A percentile compares a stretch with the other conserved stretches of the same genome.
Evolutionary conservation across 352 stramenopile species (phyloP).

Genomic region (Halophytophthora batemanensis): DNA sequence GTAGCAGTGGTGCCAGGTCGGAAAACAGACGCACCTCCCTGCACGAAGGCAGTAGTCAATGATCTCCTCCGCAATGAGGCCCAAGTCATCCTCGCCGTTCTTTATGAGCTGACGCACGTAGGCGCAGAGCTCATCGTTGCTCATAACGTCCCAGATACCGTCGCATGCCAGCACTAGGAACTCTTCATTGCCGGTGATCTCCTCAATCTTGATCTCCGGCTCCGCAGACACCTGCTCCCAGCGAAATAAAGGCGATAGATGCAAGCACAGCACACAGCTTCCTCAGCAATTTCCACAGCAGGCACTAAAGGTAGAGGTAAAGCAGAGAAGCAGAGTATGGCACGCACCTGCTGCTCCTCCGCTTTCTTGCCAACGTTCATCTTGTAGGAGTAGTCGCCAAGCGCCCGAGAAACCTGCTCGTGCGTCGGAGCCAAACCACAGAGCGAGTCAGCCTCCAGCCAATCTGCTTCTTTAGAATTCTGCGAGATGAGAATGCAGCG

Average conservation of each 20-base stretch:
- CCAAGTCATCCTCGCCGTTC: constrained; percentile 63
- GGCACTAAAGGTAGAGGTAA: not conserved
- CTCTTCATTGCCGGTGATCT: constrained; percentile 80
- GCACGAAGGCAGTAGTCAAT: constrained; percentile 70
- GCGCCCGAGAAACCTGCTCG: constrained; percentile 66
- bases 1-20: constrained; percentile 2
- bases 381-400: constrained; percentile 85
- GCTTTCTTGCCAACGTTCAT: constrained; percentile 45
- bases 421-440: no score
- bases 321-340: no score
- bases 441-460: no score
- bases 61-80: constrained; percentile 78
- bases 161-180: constrained; percentile 92
- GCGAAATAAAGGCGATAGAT: not conserved
- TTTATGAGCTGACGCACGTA: constrained; percentile 80
- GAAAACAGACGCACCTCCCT: constrained; percentile 41
- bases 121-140: constrained; percentile 84
- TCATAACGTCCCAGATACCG: constrained; percentile 94
- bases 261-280: not conserved
- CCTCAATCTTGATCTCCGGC: constrained; percentile 85
- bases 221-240: constrained; percentile 62
- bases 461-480: no score
- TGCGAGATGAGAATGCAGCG: no score
- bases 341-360: constrained; percentile 66
- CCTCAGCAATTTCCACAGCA: not conserved